phyloP scores from a whole-genome alignment of 257 asterid genomes.

The Striga asiatica region DNA sequence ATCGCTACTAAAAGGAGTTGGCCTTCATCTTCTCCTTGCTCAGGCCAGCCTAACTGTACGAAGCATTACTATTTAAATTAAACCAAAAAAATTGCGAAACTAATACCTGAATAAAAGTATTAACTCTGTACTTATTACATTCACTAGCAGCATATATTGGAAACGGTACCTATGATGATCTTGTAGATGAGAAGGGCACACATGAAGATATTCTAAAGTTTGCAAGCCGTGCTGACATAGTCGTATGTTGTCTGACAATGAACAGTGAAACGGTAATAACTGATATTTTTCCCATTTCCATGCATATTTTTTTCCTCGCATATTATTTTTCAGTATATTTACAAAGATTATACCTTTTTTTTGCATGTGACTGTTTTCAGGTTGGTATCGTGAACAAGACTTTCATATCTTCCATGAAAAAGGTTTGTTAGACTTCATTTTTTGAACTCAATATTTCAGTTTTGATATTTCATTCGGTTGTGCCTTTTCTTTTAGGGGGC shows the following conservation, averaged over 20 bases:
- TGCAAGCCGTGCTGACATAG: slow-evolving; percentile 70
- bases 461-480: background rate
- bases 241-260: slow-evolving; percentile 80
- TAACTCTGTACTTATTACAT: slow-evolving; percentile 10
- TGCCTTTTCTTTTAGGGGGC: slow-evolving; percentile 43
- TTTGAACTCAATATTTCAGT: background rate
- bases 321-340: background rate
- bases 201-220: slow-evolving; percentile 59
- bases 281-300: background rate
- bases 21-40: slow-evolving; percentile 20
- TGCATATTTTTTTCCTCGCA: background rate
- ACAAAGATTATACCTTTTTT: background rate
- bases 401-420: slow-evolving; percentile 82
- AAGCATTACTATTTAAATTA: background rate
- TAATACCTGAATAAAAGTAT: background rate
- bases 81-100: background rate
- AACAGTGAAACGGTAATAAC: slow-evolving; percentile 65
- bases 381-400: slow-evolving; percentile 55
- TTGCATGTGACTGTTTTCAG: slow-evolving; percentile 32
- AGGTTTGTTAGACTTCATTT: slow-evolving; percentile 44
- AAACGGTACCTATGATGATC: slow-evolving; percentile 25
- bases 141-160: slow-evolving; percentile 15
- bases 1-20: slow-evolving; percentile 93
- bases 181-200: slow-evolving; percentile 80
- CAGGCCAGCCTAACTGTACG: slow-evolving; percentile 31